Base-by-base conservation (phyloP, 31 red algal species). In the Asparagopsis taxiformis region DNA sequence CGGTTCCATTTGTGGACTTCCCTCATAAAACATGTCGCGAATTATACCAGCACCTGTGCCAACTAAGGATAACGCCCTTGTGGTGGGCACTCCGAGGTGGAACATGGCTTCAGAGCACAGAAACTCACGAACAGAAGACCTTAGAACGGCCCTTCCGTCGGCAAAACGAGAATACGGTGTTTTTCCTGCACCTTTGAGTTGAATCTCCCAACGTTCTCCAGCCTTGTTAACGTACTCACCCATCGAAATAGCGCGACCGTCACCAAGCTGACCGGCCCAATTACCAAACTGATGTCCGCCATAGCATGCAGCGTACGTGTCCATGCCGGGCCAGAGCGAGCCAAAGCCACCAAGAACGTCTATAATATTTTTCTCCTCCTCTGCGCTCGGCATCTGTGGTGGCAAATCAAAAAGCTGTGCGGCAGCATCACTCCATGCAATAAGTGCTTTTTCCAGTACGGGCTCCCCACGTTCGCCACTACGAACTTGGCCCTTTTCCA, bases 181-280 rank as follows among this genome's bases (percentile, higher is more conserved):
- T 34, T 84, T 75, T 21, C 97, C 97, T 21, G 97, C 97, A 23
- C 97, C 97, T 68, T 99, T 99, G 34, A 99, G 78, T 44, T 99
- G 97, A 37, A 95, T 69, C 31, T 88, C 85, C 89, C 79, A 90
- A n/a, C 85, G 82, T 41, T 92, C 59, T 22, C 84, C 82, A 34
- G 17, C 1, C 28, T 68, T 35, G 67, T 92, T 95, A 10, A 86
- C 70, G 36, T 73, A 77, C 81, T 99, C 97, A 24, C 97, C 97
- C 15, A 99, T 31, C 11, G 75, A 72, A 51, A 99, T 99, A 21
- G 85, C 97, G 31, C 97, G 85, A 10, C 97, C 97, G 51, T 99
- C 97, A 61, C 97, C 97, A 25, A 99, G 91, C 65, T 99, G 97
- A 21, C 93, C 97, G 15, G 97, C 97, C 92, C 91, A 99, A 23